Evolutionary conservation across 2,329 filamentous ascomycete genomes (phyloP).

Genomic region (Didymella exigua): DNA sequence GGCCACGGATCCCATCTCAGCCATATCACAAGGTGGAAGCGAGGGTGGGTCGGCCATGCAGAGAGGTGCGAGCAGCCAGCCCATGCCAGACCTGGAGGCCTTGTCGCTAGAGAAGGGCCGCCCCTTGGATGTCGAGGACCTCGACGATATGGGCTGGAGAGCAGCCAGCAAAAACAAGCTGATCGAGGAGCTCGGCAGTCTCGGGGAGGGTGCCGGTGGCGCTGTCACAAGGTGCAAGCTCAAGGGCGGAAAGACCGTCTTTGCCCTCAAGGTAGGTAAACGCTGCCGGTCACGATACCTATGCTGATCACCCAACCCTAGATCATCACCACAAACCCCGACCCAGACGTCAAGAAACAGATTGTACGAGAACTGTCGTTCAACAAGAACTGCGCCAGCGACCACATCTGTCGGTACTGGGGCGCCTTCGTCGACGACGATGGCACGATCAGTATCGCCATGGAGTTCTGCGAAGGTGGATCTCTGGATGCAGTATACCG

Average conservation of each 20-base stretch:
- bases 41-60: constrained; percentile 77
- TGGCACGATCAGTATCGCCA: constrained; percentile 95
- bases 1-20: constrained; percentile 82
- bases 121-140: constrained; percentile 86
- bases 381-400: constrained; percentile 95
- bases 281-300: neutral
- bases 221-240: constrained; percentile 91
- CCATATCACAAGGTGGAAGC: constrained; percentile 76
- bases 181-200: constrained; percentile 83
- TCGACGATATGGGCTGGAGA: constrained; percentile 94
- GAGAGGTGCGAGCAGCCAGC: constrained; percentile 77
- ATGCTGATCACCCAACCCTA: constrained; percentile 21
- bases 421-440: constrained; percentile 95
- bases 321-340: constrained; percentile 98
- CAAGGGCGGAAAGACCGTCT: constrained; percentile 90
- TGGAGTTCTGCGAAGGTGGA: constrained; percentile 98
- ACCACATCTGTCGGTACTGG: constrained; percentile 97
- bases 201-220: constrained; percentile 94
- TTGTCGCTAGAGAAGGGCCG: constrained; percentile 81
- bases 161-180: constrained; percentile 88
- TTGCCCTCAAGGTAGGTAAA: constrained; percentile 82
- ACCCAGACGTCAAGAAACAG: constrained; percentile 97
- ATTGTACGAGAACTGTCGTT: constrained; percentile 95
- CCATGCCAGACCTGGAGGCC: constrained; percentile 79
- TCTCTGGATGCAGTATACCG: constrained; percentile 96